A percentile compares a stretch with the other conserved stretches of the same genome.
Conservation (phyloP, 2,329 filamentous ascomycete species). For the Colletotrichum magnum region DNA sequence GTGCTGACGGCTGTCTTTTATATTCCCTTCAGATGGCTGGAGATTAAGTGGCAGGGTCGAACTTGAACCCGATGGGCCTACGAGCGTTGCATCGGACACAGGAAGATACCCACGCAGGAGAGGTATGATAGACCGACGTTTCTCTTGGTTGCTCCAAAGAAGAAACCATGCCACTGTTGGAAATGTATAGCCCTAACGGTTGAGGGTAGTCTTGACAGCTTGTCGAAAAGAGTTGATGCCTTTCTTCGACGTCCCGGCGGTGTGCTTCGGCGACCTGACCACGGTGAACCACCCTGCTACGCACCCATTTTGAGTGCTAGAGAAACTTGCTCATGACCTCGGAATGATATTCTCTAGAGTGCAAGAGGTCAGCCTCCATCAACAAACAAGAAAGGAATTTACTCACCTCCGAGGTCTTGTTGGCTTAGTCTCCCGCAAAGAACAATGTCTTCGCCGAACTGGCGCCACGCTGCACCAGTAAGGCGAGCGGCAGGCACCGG, state of each 20-base stretch:
- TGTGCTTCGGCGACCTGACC: constrained; percentile 13
- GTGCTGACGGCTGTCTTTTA: constrained; percentile 57
- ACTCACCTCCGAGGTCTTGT: constrained; percentile 25
- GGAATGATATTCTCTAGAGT: not conserved
- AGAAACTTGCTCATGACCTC: not conserved
- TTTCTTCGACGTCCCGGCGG: constrained; percentile 15
- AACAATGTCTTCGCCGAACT: constrained; percentile 86
- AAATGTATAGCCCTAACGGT: constrained; percentile 19
- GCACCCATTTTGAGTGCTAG: not conserved
- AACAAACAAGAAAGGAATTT: not conserved
- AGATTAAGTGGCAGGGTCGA: constrained; percentile 51
- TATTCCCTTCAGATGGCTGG: constrained; percentile 54
- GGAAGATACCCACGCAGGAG: constrained; percentile 17
- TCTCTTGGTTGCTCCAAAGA: constrained; percentile 16
- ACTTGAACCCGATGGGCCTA: constrained; percentile 37
- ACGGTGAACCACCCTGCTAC: constrained; percentile 12
- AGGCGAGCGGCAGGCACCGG: constrained; percentile 76
- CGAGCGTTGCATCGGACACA: not conserved
- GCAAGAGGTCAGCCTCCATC: constrained; percentile 15
- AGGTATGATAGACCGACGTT: constrained; percentile 37
- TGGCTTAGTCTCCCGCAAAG: constrained; percentile 75
- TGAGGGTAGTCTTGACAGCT: constrained; percentile 12
- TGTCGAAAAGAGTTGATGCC: constrained; percentile 23
- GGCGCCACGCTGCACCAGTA: constrained; percentile 78
- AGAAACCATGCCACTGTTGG: constrained; percentile 10